These are phyloP conservation scores for Fusarium humuli DNA, from an alignment of 2,329 filamentous ascomycete genomes.

Conservation along the genomic window DNA sequence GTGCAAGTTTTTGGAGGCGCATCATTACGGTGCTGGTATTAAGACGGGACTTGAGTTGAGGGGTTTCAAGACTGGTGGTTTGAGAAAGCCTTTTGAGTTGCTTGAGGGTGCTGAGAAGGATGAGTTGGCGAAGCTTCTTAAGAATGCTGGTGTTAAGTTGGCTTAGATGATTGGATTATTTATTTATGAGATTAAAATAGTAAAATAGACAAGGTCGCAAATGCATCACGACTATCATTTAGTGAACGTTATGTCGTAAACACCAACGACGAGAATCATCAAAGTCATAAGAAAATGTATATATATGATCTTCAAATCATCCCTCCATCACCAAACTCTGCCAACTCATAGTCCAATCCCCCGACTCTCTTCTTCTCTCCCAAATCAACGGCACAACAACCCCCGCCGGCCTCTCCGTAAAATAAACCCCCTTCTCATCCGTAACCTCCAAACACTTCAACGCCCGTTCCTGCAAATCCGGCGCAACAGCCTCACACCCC, in stretches of 20 bases:
- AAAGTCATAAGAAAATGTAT: too few species aligned
- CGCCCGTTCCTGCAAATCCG: constrained; percentile 49
- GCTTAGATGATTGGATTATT: not conserved
- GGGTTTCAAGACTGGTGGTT: constrained; percentile 58
- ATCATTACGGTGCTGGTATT: constrained; percentile 60
- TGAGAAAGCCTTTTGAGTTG: constrained; percentile 62
- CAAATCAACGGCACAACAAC: constrained; percentile 47
- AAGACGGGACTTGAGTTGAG: constrained; percentile 63
- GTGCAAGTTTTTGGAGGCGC: constrained; percentile 62
- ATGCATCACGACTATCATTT: rapidly evolving
- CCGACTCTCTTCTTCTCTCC: constrained; percentile 44
- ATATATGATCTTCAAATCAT: too few species aligned
- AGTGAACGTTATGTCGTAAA: rapidly evolving
- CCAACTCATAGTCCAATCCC: constrained; percentile 50
- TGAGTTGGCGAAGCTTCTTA: constrained; percentile 53
- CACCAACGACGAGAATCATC: not conserved
- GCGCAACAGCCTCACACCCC: constrained; percentile 55
- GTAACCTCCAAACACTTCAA: constrained; percentile 42
- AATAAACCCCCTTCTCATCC: constrained; percentile 47
- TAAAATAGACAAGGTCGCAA: constrained; percentile 3
- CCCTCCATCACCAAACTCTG: constrained; percentile 33
- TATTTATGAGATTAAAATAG: constrained; percentile 12
- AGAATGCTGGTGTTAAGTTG: constrained; percentile 53
- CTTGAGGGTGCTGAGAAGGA: constrained; percentile 44
- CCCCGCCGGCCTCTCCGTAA: constrained; percentile 45